phyloP scores from a whole-genome alignment of 768 basidiomycete species.

The Leucogyrophana mollusca region DNA sequence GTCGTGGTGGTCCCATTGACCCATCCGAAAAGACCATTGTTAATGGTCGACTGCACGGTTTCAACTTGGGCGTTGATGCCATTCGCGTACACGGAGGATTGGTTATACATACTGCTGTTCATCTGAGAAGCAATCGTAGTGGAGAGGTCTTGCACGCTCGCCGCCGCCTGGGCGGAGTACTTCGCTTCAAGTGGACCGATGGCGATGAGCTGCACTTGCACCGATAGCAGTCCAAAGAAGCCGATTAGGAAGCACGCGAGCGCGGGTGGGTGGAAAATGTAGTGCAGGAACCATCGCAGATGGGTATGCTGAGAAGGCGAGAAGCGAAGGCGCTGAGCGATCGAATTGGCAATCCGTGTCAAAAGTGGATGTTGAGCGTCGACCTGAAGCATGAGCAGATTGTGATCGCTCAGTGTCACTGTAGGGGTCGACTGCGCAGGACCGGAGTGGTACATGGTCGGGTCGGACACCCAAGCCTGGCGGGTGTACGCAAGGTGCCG shows the following conservation, averaged over 20 bases:
- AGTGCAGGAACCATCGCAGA: constrained; percentile 86
- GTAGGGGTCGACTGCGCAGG: constrained; percentile 39
- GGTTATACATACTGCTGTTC: constrained; percentile 81
- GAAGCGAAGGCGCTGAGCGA: constrained; percentile 52
- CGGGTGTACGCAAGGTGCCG: constrained; percentile 66
- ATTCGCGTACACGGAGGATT: constrained; percentile 76
- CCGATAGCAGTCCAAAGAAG: constrained; percentile 82
- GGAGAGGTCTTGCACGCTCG: constrained; percentile 65
- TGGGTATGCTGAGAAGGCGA: constrained; percentile 63
- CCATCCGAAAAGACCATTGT: constrained; percentile 92
- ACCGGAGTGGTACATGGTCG: constrained; percentile 47
- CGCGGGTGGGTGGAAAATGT: constrained; percentile 89
- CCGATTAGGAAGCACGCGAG: constrained; percentile 91
- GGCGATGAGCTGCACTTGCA: constrained; percentile 84
- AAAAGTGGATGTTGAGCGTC: constrained; percentile 73
- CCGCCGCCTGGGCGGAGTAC: constrained; percentile 61
- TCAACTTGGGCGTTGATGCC: constrained; percentile 73
- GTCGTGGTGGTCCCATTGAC: constrained; percentile 86
- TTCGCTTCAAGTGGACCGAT: constrained; percentile 69
- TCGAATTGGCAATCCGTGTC: constrained; percentile 56
- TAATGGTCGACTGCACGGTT: constrained; percentile 70
- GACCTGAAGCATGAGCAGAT: constrained; percentile 72
- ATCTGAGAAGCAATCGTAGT: constrained; percentile 70
- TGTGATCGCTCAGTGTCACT: constrained; percentile 68
- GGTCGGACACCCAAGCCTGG: constrained; percentile 75